Evolutionary conservation across 2,329 filamentous ascomycete genomes (phyloP), one percentile per base, ranked within the genome.

Genomic region (Aspergillus felis): DNA sequence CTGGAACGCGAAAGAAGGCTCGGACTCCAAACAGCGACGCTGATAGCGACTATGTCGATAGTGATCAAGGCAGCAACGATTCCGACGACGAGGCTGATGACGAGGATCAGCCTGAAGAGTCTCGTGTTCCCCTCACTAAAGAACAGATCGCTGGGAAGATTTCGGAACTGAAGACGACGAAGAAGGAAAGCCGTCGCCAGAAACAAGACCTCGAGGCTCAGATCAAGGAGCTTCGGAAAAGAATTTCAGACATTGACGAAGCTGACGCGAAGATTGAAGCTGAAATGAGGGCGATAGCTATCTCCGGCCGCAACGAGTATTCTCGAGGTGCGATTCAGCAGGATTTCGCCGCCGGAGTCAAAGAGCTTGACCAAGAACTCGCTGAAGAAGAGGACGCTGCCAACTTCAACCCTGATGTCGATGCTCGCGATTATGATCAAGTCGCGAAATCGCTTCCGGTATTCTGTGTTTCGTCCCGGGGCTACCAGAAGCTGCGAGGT

Each of bases 381-480:
- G 28, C 22, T 4, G 44, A 35, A 3, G 49, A 56, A 7, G 48
- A 49, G n/a, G 25, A 50, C 22, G 32, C n/a, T 14, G 14, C n/a
- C 17, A n/a, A 47, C 8, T 86, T 85, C 61, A 73, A 86, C 60
- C 82, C 82, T 0, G 78, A 82, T 14, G 44, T 47, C 5, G 44
- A 47, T 24, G 44, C 76, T 2, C 78, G 84, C 9, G 80, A 88
- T 63, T 88, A 88, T 53, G 78, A 83, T 0, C 70, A 83, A 47
- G 78, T 87, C 7, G 84, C 82, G 0, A 69, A 69, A 8, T 76
- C 74, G 0, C 74, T 89, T 0, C 81, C 84, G 0, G 85, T 89
- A 1, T 89, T 87, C 64, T 88, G 85, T 59, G 82, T 88, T 17
- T 86, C 83, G 57, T 83, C 82, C 50, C 75, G 82, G 48, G 85